Evolutionary conservation across 2,329 filamentous ascomycete genomes (phyloP), one percentile per base, ranked within the genome.

Genomic region (Berkeleyomyces basicola): DNA sequence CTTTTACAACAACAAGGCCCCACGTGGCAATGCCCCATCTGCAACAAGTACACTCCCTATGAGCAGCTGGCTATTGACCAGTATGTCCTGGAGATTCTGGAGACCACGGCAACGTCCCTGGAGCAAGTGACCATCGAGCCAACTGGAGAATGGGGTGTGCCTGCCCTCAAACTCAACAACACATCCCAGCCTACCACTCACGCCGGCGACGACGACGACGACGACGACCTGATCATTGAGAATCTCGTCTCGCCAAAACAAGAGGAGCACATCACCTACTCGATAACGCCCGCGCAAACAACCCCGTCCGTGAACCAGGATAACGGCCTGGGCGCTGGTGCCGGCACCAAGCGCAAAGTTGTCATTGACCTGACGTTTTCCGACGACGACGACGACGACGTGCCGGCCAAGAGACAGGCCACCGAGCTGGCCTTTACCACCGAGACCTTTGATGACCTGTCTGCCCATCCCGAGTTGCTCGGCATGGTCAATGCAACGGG

Each of bases 21-120:
- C 0, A 95, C 93, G 16, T 99, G 93, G 93, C 79, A 84, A n/a
- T 99, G 93, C 69, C 93, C 93, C 0, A 86, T 96, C 31, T 99
- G 93, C 76, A 92, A 86, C 73, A 95, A 91, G 70, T 74, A 82
- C 0, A 85, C 90, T 1, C 83, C 85, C 0, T 99, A 89, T 72
- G 87, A 92, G 59, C 84, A 82, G 58, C 76, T 99, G 33, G 90
- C 89, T 9, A 83, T 97, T 39, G 93, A 99, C 68, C 87, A 93
- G 82, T 93, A 78, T 71, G 90, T 96, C 14, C 84, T 86, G 69
- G 87, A 96, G 66, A 96, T 99, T 62, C 75, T 99, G 36, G 78
- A 82, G 63, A 84, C 81, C 42, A 96, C 92, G 0, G 74, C 84
- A 0, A 78, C 78, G 47, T 83, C 81, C 23, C 77, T 86, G 0